Percentiles rank a stretch among this genome's conserved stretches.
Evolutionary conservation across 2,329 filamentous ascomycete species (phyloP).

Genomic region (Cadophora sp.): DNA sequence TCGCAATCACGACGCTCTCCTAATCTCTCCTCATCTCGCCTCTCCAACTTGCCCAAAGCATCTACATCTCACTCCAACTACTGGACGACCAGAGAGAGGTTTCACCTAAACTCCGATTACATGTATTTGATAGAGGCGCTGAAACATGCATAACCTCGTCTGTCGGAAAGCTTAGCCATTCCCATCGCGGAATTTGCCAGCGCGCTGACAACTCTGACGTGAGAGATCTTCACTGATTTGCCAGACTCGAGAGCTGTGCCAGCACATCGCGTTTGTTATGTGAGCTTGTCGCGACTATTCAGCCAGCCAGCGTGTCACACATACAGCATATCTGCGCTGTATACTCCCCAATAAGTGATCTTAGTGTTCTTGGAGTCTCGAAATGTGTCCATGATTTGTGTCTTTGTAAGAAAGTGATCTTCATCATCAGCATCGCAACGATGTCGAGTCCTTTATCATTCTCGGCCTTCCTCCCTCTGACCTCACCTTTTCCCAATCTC

Average conservation of each 20-base stretch:
- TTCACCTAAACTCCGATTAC: not conserved
- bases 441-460: constrained; percentile 14
- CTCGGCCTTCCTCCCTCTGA: not conserved
- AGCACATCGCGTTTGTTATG: constrained; percentile 11
- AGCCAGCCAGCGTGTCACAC: constrained; percentile 12
- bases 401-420: not conserved
- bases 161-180: constrained; percentile 18
- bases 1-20: not conserved
- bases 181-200: not conserved
- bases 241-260: constrained; percentile 7
- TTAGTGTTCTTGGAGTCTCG: not conserved
- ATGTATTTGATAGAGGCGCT: not conserved
- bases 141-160: constrained; percentile 9
- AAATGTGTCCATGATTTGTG: constrained; percentile 2
- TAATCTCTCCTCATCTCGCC: not conserved
- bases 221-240: constrained; percentile 12
- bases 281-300: constrained; percentile 12
- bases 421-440: not conserved
- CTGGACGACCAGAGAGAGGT: constrained; percentile 5
- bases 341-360: not conserved
- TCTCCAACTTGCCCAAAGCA: not conserved
- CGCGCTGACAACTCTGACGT: constrained; percentile 15
- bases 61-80: not conserved
- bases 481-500: not conserved
- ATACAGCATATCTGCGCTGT: not conserved